phyloP scores from a whole-genome alignment of 2,329 filamentous ascomycete genomes.

The Pseudogymnoascus sp. region DNA sequence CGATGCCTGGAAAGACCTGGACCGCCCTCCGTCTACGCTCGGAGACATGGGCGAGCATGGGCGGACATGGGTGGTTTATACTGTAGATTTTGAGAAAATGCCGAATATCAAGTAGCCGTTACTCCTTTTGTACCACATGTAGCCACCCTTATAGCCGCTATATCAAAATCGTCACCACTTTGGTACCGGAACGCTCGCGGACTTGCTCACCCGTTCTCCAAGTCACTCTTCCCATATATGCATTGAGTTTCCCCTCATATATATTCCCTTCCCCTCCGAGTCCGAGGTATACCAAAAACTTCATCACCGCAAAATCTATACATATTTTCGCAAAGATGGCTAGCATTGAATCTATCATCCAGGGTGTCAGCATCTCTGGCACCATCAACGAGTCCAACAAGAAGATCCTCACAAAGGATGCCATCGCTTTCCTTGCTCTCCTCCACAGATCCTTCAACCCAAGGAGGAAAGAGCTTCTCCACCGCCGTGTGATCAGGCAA shows the following conservation, averaged over 20 bases:
- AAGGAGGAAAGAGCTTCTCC: conserved; percentile 79
- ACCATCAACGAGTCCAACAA: conserved; percentile 67
- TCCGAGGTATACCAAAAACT: not conserved
- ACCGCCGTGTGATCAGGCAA: conserved; percentile 79
- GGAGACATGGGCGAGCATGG: not conserved
- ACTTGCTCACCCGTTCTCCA: conserved; percentile 4
- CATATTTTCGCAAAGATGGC: conserved; percentile 46
- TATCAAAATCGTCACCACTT: conserved; percentile 6
- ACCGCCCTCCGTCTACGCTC: conserved; percentile 4
- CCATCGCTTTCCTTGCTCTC: conserved; percentile 84
- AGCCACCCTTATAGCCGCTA: not conserved
- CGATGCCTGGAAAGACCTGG: conserved; percentile 3
- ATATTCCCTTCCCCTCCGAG: conserved; percentile 1
- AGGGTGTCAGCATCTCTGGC: conserved; percentile 82
- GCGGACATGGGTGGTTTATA: not conserved
- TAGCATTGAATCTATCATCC: conserved; percentile 67
- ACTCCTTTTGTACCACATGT: not conserved
- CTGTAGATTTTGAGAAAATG: not conserved
- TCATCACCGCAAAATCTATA: conserved; percentile 3
- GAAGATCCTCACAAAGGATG: conserved; percentile 88
- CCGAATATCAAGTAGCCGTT: not conserved
- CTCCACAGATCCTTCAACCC: conserved; percentile 91
- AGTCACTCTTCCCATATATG: conserved; percentile 9
- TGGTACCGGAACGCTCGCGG: conserved; percentile 6
- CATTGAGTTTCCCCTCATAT: conserved; percentile 10